Evolutionary conservation across 1,284 basidiomycete species (phyloP), one percentile per base, ranked within the genome.

Genomic region (Lentinus polychrous): DNA sequence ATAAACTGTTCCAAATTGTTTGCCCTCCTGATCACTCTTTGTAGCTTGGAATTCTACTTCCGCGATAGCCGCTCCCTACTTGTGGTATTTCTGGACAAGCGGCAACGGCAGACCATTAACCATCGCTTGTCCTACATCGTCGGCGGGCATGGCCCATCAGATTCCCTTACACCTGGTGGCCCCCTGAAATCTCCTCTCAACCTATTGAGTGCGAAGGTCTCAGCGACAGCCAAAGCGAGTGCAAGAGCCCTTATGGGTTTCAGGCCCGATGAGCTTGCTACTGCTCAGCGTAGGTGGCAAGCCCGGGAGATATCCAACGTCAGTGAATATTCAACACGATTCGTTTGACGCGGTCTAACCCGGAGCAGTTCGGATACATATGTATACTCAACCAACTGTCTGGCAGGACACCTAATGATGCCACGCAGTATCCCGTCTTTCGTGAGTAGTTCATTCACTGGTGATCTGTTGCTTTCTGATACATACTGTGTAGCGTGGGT

Each of bases 341-440:
- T 23, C 44, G 18, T n/a, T 31, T n/a, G n/a, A n/a, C n/a, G 18
- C 20, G 34, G 14, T 1, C 34, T 52, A 39, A 46, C 49, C 47
- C 38, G 37, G 38, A 48, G 17, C 49, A 93, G 91, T 93, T 91
- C 66, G 86, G 88, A 0, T 94, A 94, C 62, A 65, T 94, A 38
- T 86, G 87, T 53, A 81, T 94, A 50, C 69, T 94, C 45, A 94
- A 94, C 56, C 91, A 94, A 63, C 78, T 90, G 18, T 93, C 91
- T 1, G 91, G 91, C 42, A 75, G 91, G n/a, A 94, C 91, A 1
- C 91, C 91, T 1, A 92, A 84, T 59, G 91, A 98, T 68, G 89
- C 94, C 6, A 96, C 94, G 0, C 92, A 96, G 60, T 97, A 95
- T 66, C 94, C 94, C 0, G 83, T 97, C 15, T 95, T 97, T 58